Percentiles rank a stretch among this genome's conserved stretches.
Evolutionary conservation across 225 moss, liverwort and hornwort species (phyloP).

Genomic region (Polytrichum commune): DNA sequence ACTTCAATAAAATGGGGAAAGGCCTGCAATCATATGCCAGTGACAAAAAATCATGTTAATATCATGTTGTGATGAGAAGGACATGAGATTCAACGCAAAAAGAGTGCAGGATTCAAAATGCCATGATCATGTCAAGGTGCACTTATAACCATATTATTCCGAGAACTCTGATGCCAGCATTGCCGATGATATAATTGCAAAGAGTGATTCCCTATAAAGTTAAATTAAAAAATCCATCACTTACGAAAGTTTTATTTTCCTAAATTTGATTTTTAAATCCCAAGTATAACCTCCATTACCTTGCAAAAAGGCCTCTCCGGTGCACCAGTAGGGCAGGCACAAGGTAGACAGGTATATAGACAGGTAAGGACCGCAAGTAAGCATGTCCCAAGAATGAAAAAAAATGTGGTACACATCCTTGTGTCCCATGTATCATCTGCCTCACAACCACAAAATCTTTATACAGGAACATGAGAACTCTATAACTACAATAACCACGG

Average conservation of each 20-base stretch:
- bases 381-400: conserved; percentile 64
- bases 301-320: conserved; percentile 75
- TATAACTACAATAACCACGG: too few species aligned
- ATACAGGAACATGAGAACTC: background rate
- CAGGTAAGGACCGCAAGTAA: conserved; percentile 86
- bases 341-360: conserved; percentile 89
- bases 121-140: too few species aligned
- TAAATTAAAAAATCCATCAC: too few species aligned
- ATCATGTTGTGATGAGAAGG: too few species aligned
- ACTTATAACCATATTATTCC: too few species aligned
- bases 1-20: conserved; percentile 73
- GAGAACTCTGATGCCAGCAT: too few species aligned
- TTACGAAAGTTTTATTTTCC: too few species aligned
- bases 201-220: too few species aligned
- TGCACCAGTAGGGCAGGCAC: conserved; percentile 98
- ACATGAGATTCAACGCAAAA: too few species aligned
- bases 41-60: background rate
- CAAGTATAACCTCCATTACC: conserved; percentile 31
- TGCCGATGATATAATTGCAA: too few species aligned
- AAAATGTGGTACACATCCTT: conserved; percentile 77
- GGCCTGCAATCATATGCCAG: conserved; percentile 51
- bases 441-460: conserved; percentile 10
- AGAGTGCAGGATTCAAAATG: too few species aligned
- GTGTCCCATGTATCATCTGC: conserved; percentile 85
- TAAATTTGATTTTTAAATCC: too few species aligned